Conservation (phyloP, 371 early-diverging fungal species). For the Syncephalastrum sp. region DNA sequence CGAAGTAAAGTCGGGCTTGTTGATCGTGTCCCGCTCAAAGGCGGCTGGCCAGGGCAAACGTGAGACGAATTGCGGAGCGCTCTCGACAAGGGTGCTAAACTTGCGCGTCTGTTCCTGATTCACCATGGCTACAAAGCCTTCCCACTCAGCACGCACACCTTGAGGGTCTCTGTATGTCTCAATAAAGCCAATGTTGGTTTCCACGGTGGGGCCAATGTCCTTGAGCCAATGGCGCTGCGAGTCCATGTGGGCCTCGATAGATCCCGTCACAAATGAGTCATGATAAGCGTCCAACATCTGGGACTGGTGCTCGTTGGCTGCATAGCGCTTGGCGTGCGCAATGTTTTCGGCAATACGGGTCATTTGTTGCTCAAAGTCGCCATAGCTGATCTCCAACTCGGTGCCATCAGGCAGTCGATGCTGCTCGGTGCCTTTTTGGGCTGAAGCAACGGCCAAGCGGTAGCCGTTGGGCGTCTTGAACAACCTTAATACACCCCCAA, state of each 20-base stretch:
- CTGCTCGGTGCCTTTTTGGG: slow-evolving; percentile 21
- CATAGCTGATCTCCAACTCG: slow-evolving; percentile 41
- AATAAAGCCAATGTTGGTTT: slow-evolving; percentile 54
- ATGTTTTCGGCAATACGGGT: slow-evolving; percentile 43
- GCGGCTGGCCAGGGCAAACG: slow-evolving; percentile 57
- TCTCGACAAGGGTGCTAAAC: slow-evolving; percentile 53
- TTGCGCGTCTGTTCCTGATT: slow-evolving; percentile 63
- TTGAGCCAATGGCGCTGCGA: slow-evolving; percentile 60
- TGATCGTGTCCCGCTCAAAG: slow-evolving; percentile 60
- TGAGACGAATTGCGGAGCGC: slow-evolving; percentile 49
- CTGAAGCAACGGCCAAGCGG: slow-evolving; percentile 39
- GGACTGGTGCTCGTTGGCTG: slow-evolving; percentile 54
- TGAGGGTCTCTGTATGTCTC: slow-evolving; percentile 66
- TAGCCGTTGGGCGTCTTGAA: slow-evolving; percentile 38
- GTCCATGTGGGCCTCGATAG: slow-evolving; percentile 58
- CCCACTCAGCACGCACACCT: slow-evolving; percentile 68
- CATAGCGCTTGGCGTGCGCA: slow-evolving; percentile 38
- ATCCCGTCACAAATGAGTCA: slow-evolving; percentile 53
- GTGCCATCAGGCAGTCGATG: slow-evolving; percentile 31
- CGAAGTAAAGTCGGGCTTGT: slow-evolving; percentile 64
- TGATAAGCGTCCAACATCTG: slow-evolving; percentile 55
- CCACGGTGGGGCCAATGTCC: slow-evolving; percentile 59
- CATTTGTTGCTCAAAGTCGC: slow-evolving; percentile 50
- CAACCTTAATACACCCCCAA: slow-evolving; percentile 19
- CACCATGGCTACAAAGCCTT: slow-evolving; percentile 66